Evolutionary conservation across 805 yeast genomes (phyloP), one percentile per base, ranked within the genome.

Genomic region (Soucietia sequanensis): DNA sequence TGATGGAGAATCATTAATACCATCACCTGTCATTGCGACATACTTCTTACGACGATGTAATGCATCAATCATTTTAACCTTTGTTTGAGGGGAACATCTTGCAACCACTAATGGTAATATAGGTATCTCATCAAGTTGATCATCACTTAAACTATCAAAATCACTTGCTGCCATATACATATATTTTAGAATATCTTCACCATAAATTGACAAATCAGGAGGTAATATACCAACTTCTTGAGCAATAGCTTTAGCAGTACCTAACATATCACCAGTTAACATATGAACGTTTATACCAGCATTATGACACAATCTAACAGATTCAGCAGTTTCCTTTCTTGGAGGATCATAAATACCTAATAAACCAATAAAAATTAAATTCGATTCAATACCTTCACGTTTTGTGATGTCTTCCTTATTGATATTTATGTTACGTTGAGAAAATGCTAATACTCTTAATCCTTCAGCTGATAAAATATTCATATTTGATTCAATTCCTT

Each of bases 1-100:
- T 7, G 96, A 95, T 8, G 97, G 97, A 0, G 97, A 96, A 67
- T 89, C 97, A 58, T 89, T 89, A 11, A 90, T 96, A 61, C 97
- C 97, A 62, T 89, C 97, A 51, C 98, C 98, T 10, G 98, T 90
- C 91, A 84, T 84, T 13, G 91, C 91, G 31, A 60, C 81, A 72
- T 59, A 79, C 39, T 56, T 60, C 8, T 45, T 46, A 26, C 69
- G 48, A 21, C 70, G 56, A 72, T 53, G 79, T 66, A 43, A 70
- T 1, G 91, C 90, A 35, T 84, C 89, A 48, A 84, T 82, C 81
- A 84, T 79, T 44, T 88, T 70, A 12, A 84, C 91, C 56, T 84
- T 84, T 15, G 90, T 84, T 54, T 80, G 82, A 2, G 91, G 93
- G 4, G 91, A 84, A 62, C 91, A 84, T 42, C 93, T 69, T 4